These are phyloP conservation scores for Parascedosporium putredinis DNA, from an alignment of 2,329 filamentous ascomycete genomes.

Conservation along the genomic window DNA sequence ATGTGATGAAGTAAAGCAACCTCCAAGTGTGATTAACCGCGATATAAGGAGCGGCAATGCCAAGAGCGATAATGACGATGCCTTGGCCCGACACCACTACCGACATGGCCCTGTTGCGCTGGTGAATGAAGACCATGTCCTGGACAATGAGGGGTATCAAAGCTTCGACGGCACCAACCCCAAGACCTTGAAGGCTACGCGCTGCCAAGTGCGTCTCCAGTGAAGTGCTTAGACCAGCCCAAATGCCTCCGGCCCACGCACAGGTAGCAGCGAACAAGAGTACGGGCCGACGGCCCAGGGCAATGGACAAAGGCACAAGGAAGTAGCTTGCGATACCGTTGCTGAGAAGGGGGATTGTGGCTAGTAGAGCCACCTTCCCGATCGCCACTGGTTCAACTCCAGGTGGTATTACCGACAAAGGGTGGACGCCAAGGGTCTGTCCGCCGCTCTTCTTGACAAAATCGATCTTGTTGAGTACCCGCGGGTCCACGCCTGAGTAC, in stretches of 20 bases:
- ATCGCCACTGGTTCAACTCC: constrained; percentile 19
- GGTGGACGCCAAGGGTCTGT: constrained; percentile 13
- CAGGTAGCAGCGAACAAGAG: constrained; percentile 21
- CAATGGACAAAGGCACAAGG: constrained; percentile 27
- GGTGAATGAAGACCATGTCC: constrained; percentile 28
- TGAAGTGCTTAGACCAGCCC: constrained; percentile 22
- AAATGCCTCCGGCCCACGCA: constrained; percentile 25
- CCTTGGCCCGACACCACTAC: constrained; percentile 20
- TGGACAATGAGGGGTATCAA: constrained; percentile 27
- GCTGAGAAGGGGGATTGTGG: constrained; percentile 23
- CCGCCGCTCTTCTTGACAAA: constrained; percentile 11
- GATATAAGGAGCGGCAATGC: constrained; percentile 19
- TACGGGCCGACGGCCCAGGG: constrained; percentile 25
- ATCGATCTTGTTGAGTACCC: constrained; percentile 18
- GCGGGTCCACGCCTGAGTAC: constrained; percentile 22
- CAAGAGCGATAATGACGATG: constrained; percentile 19
- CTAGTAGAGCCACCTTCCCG: constrained; percentile 20
- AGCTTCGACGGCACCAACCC: constrained; percentile 24
- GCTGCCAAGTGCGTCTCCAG: constrained; percentile 22
- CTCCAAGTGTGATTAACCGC: constrained; percentile 22
- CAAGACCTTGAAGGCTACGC: constrained; percentile 23
- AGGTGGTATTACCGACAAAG: constrained; percentile 19
- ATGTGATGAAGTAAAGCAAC: constrained; percentile 24
- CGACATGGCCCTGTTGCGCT: constrained; percentile 24
- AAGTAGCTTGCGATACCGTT: constrained; percentile 25